phyloP scores from a whole-genome alignment of 108 stramenopile genomes.

The Licmophora abbreviata region DNA sequence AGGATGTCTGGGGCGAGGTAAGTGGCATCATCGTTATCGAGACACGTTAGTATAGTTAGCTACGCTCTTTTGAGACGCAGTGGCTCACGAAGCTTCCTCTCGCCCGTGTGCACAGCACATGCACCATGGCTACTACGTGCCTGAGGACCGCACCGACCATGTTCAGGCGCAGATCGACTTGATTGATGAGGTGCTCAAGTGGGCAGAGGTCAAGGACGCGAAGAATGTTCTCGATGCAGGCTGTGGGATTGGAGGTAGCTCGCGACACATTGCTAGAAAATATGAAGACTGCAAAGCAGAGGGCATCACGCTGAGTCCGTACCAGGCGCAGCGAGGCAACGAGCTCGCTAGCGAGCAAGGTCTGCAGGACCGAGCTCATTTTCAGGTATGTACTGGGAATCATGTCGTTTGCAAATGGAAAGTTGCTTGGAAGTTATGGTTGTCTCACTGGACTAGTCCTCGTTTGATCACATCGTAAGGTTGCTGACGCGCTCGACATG shows the following conservation, averaged over 20 bases:
- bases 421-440: too few species aligned
- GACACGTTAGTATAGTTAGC: too few species aligned
- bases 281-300: constrained; percentile 56
- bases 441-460: neutral
- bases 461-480: constrained; percentile 24
- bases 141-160: constrained; percentile 71
- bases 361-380: constrained; percentile 42
- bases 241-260: constrained; percentile 92
- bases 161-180: constrained; percentile 84
- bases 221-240: constrained; percentile 75
- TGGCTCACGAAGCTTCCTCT: neutral
- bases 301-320: constrained; percentile 90
- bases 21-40: too few species aligned
- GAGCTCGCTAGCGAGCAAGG: constrained; percentile 81
- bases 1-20: constrained; percentile 93
- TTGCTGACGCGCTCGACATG: constrained; percentile 90
- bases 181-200: constrained; percentile 89
- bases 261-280: constrained; percentile 80
- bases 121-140: constrained; percentile 86
- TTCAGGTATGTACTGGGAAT: constrained; percentile 42
- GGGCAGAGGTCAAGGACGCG: constrained; percentile 51
- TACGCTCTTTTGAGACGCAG: neutral
- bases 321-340: constrained; percentile 82
- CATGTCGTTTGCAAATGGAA: neutral
- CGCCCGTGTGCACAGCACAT: too few species aligned